Evolutionary conservation across 805 yeast species (phyloP), one percentile per base, ranked within the genome.

Genomic region (Priceomyces haplophilus): DNA sequence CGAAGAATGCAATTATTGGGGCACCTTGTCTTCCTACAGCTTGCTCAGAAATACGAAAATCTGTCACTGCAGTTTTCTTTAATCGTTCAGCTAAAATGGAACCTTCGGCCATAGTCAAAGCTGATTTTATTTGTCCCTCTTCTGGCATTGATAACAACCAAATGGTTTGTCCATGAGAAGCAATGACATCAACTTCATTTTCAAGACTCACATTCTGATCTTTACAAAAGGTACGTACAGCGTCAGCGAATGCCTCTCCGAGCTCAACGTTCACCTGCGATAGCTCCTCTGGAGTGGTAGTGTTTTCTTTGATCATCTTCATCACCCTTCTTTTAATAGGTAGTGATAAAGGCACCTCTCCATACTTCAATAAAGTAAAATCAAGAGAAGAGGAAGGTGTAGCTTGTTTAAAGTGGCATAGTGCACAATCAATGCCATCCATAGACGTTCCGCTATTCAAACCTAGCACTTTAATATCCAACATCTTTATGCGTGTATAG

Each of bases 1-100:
- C 62, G 29, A 57, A 49, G 43, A 56, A 57, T 1, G 54, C 60
- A 30, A 49, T 44, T 46, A 56, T 46, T 5, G 61, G 60, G 8
- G 62, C 62, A 15, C 61, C 62, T 37, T 55, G 59, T 39, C 62
- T 42, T 21, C 62, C 62, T 6, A 52, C 59, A 41, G 52, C 47
- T 37, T 48, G 52, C 29, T 57, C 62, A 8, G 56, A 46, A 16
- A 50, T 41, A 15, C 62, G 51, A 34, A 57, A 57, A 32, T 49
- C 56, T 20, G 51, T 42, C 7, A 54, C 58, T 8, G 50, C 58
- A 1, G 61, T 56, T 15, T 43, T 39, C 12, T 38, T 38, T 39
- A 41, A 37, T 39, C 38, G 45, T 13, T 44, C 43, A 4, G 60
- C 45, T 20, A 56, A 54, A 25, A 38, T 42, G 10, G 54, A 39